Evolutionary conservation across 2,329 filamentous ascomycete genomes (phyloP).

Genomic region (Apiospora kogelbergensis): DNA sequence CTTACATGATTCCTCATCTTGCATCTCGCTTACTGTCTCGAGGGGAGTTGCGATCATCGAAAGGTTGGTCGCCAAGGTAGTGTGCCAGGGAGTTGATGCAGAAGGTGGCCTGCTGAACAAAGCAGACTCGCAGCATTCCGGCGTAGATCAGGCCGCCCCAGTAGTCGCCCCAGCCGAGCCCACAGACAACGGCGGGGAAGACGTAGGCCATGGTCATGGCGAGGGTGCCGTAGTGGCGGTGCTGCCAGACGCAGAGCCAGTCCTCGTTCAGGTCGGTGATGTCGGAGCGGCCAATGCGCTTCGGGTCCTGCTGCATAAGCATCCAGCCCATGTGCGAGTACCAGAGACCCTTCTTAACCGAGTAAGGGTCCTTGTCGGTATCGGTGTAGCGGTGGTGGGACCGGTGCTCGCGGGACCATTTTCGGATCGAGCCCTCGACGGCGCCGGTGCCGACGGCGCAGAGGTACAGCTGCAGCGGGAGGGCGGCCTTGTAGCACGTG

Average conservation of each 20-base stretch:
- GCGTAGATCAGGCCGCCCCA: constrained; percentile 49
- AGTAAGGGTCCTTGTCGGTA: constrained; percentile 52
- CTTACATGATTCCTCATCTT: not conserved
- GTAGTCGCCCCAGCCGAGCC: constrained; percentile 47
- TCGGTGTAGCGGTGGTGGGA: constrained; percentile 53
- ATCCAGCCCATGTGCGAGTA: constrained; percentile 53
- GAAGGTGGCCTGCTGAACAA: constrained; percentile 53
- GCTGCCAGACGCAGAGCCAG: constrained; percentile 48
- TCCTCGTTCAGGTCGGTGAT: constrained; percentile 52
- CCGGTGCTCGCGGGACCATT: constrained; percentile 49
- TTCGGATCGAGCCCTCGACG: constrained; percentile 48
- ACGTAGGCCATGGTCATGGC: constrained; percentile 47
- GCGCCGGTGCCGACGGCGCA: constrained; percentile 46
- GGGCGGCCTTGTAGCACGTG: constrained; percentile 44
- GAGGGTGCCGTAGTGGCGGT: constrained; percentile 46
- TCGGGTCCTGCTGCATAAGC: constrained; percentile 54
- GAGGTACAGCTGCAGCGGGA: constrained; percentile 45
- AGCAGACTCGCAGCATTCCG: constrained; percentile 50
- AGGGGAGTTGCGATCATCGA: constrained; percentile 69
- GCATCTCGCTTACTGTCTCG: constrained; percentile 50
- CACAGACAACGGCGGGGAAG: constrained; percentile 47
- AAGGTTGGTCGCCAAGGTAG: constrained; percentile 63
- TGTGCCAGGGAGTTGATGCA: constrained; percentile 54
- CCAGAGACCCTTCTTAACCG: constrained; percentile 48
- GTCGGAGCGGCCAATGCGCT: constrained; percentile 49